Evolutionary conservation across 169 alveolate species (phyloP).

Genomic region (Eimeria necatrix): DNA sequence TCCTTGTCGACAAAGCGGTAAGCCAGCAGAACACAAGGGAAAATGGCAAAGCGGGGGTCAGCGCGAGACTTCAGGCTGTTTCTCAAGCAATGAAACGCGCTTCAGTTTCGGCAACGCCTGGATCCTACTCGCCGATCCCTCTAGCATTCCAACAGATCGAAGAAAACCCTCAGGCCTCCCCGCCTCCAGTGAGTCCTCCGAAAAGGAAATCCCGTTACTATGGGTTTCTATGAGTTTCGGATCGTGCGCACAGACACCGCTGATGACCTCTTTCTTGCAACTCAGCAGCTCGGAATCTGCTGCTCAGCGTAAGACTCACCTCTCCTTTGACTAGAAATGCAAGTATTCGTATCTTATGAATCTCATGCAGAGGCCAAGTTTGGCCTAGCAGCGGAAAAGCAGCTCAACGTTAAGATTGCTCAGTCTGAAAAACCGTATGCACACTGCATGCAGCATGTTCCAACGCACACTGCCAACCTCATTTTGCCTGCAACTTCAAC

Average conservation of each 20-base stretch:
- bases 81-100: not conserved
- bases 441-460: not conserved
- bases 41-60: not conserved
- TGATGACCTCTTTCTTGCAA: conserved; percentile 23
- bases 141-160: not conserved
- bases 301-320: conserved; percentile 4
- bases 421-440: conserved; percentile 81
- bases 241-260: not conserved
- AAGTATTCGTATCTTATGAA: not conserved
- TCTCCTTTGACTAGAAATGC: not conserved
- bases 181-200: not conserved
- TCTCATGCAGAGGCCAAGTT: not conserved
- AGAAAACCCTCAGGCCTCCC: not conserved
- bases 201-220: too few relatives aligned
- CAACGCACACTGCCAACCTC: not conserved
- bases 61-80: not conserved
- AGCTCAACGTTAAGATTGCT: conserved; percentile 75
- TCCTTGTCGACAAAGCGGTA: conserved; percentile 80
- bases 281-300: conserved; percentile 29
- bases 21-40: not conserved
- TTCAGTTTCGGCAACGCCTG: not conserved
- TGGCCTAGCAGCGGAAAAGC: conserved; percentile 50
- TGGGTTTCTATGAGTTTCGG: too few relatives aligned
- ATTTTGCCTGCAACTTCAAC: not conserved
- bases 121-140: not conserved